These are phyloP conservation scores for Phytophthora macrochlamydospora DNA, from an alignment of 352 stramenopile species.

Conservation along the genomic window DNA sequence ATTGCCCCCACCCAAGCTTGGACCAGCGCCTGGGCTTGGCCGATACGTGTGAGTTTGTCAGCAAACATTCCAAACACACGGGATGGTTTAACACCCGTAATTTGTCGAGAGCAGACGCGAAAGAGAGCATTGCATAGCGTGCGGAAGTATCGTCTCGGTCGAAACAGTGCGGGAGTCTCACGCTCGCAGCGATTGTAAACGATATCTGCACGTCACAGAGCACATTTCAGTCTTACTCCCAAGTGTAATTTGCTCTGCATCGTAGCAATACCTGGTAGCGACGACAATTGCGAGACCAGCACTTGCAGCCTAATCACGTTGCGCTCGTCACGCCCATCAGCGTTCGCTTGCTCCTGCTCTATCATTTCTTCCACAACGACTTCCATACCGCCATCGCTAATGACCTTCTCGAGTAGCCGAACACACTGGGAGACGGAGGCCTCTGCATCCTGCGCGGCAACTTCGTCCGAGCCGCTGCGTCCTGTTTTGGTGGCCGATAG, in stretches of 20 bases:
- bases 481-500: constrained; percentile 35
- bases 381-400: constrained; percentile 33
- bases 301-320: constrained; percentile 35
- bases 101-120: constrained; percentile 14
- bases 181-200: constrained; percentile 65
- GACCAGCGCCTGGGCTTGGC: constrained; percentile 45
- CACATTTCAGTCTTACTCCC: background rate
- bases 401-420: constrained; percentile 43
- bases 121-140: constrained; percentile 54
- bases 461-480: background rate
- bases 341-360: constrained; percentile 27
- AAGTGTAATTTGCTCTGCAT: no score
- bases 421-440: constrained; percentile 52
- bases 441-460: constrained; percentile 31
- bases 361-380: constrained; percentile 45
- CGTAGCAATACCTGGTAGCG: constrained; percentile 49
- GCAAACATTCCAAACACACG: constrained; percentile 57
- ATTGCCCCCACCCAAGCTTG: constrained; percentile 53
- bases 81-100: constrained; percentile 5
- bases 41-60: constrained; percentile 70
- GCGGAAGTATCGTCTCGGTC: constrained; percentile 48
- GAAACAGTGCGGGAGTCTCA: constrained; percentile 51
- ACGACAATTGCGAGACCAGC: constrained; percentile 47
- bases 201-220: constrained; percentile 37
- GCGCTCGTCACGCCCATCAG: background rate